These are phyloP conservation scores for Botryotinia calthae DNA, from an alignment of 2,329 filamentous ascomycete genomes.

Conservation along the genomic window DNA sequence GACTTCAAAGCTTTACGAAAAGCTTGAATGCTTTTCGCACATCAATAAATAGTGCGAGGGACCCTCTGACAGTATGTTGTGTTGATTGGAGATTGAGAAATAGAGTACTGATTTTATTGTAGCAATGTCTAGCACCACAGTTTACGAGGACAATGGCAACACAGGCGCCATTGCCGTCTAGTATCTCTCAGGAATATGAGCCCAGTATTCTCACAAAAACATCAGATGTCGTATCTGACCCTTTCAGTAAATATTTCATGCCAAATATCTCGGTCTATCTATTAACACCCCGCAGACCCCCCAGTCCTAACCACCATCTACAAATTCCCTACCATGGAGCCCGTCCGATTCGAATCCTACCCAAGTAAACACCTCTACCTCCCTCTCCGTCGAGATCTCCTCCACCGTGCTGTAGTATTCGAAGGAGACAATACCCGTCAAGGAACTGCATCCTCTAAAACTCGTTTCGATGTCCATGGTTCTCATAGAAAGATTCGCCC, in stretches of 20 bases:
- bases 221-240: not conserved
- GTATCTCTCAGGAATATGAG: conserved; percentile 27
- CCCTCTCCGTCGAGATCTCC: conserved; percentile 83
- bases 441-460: conserved; percentile 82
- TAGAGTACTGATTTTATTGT: conserved; percentile 30
- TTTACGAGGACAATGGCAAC: conserved; percentile 50
- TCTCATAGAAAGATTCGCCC: conserved; percentile 76
- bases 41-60: conserved; percentile 35
- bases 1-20: conserved; percentile 35
- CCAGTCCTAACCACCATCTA: conserved; percentile 83
- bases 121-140: conserved; percentile 46
- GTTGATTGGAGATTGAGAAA: not conserved
- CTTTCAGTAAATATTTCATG: conserved; percentile 10
- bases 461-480: conserved; percentile 77
- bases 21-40: conserved; percentile 33
- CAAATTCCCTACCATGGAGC: conserved; percentile 86
- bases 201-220: conserved; percentile 20
- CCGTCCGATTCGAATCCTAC: conserved; percentile 73
- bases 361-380: conserved; percentile 79
- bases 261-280: not conserved
- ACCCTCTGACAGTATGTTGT: conserved; percentile 41
- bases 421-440: conserved; percentile 87
- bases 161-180: conserved; percentile 40
- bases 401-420: conserved; percentile 88
- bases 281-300: conserved; percentile 44